Conservation (phyloP, 2,329 filamentous ascomycete species). For the Neonectria faginata region DNA sequence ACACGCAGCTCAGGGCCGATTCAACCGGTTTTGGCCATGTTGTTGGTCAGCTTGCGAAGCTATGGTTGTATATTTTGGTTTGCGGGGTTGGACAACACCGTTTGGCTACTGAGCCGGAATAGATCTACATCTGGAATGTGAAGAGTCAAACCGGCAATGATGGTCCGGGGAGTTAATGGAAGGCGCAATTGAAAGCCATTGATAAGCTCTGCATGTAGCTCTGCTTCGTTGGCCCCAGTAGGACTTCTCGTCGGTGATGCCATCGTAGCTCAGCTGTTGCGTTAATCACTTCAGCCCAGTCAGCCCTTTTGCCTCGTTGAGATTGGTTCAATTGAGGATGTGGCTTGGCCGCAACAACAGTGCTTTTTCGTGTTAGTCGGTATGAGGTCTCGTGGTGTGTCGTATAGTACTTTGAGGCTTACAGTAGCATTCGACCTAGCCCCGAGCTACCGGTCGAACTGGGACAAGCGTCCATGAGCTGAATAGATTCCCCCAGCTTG, state of each 20-base stretch:
- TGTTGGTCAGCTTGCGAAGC: background rate
- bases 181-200: background rate
- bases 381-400: background rate
- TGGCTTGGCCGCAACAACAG: background rate
- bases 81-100: background rate
- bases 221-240: slow-evolving; percentile 2
- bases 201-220: slow-evolving; percentile 1
- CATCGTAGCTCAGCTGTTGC: background rate
- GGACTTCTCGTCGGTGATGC: background rate
- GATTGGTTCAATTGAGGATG: background rate
- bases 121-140: background rate
- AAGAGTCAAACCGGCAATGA: background rate
- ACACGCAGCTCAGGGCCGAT: background rate
- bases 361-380: background rate
- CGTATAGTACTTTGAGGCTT: background rate
- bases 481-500: background rate
- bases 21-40: no score
- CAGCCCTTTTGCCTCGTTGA: background rate
- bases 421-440: background rate
- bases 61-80: background rate
- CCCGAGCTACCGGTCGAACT: background rate
- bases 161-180: background rate
- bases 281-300: background rate
- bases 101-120: background rate
- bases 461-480: background rate